phyloP scores from a whole-genome alignment of 306 rosid species.

The Biancaea sappan region DNA sequence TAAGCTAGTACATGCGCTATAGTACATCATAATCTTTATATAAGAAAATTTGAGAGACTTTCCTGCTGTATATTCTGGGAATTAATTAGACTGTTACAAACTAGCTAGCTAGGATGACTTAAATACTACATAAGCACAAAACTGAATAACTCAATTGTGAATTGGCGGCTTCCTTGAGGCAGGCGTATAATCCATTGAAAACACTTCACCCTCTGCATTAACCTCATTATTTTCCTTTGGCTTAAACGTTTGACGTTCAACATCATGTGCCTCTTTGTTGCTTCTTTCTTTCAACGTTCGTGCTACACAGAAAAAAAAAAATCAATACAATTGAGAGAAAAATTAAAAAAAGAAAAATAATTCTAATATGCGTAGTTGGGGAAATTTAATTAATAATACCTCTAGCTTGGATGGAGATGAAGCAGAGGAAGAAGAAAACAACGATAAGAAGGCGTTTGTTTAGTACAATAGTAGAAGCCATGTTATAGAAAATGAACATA shows the following conservation, averaged over 20 bases:
- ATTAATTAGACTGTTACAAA: neutral
- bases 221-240: slow-evolving; percentile 42
- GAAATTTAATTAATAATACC: no score
- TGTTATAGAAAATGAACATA: neutral
- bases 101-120: no score
- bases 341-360: neutral
- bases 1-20: neutral
- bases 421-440: slow-evolving; percentile 60
- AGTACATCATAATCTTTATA: neutral
- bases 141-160: slow-evolving; percentile 54
- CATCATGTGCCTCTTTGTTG: slow-evolving; percentile 35
- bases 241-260: slow-evolving; percentile 33
- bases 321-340: neutral
- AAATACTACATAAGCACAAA: no score
- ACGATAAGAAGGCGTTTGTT: slow-evolving; percentile 55
- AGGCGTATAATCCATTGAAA: slow-evolving; percentile 79
- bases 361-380: neutral
- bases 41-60: neutral
- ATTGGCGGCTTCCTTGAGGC: slow-evolving; percentile 90
- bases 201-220: slow-evolving; percentile 47
- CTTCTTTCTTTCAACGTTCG: slow-evolving; percentile 57
- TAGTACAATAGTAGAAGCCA: slow-evolving; percentile 48
- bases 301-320: slow-evolving; percentile 41
- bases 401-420: slow-evolving; percentile 50
- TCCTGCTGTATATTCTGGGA: neutral